phyloP scores from a whole-genome alignment of 2,329 filamentous ascomycete genomes.

The Trichocomaceae sp. region DNA sequence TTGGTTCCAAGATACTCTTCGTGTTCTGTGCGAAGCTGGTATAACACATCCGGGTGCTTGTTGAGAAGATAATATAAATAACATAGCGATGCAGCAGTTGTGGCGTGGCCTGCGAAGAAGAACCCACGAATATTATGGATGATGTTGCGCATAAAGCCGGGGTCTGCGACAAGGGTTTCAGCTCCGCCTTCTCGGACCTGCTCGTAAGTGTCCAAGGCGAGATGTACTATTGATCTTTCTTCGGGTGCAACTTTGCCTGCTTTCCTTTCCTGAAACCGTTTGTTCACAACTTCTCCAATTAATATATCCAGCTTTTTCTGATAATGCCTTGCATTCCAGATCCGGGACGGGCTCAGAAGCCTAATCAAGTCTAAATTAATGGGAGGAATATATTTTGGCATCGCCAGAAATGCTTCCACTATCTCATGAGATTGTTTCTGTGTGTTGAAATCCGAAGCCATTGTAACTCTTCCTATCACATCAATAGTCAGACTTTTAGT shows the following conservation, averaged over 20 bases:
- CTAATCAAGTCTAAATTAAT: background rate
- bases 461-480: background rate
- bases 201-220: background rate
- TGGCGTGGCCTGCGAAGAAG: background rate
- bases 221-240: background rate
- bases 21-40: background rate
- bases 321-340: background rate
- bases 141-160: background rate
- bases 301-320: background rate
- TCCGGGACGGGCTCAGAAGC: background rate
- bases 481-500: background rate
- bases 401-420: background rate
- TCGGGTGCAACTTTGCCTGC: background rate
- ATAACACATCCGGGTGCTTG: background rate
- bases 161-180: background rate
- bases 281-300: background rate
- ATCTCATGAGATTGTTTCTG: background rate
- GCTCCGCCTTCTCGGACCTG: background rate
- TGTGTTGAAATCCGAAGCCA: background rate
- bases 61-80: background rate
- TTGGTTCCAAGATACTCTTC: background rate
- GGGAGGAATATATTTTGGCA: background rate
- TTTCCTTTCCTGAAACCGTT: background rate
- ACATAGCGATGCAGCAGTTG: background rate
- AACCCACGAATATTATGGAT: background rate